A percentile compares a stretch with the other conserved stretches of the same genome.
phyloP scores from a whole-genome alignment of 306 rosid genomes.

The Chamaecrista fasciculata region DNA sequence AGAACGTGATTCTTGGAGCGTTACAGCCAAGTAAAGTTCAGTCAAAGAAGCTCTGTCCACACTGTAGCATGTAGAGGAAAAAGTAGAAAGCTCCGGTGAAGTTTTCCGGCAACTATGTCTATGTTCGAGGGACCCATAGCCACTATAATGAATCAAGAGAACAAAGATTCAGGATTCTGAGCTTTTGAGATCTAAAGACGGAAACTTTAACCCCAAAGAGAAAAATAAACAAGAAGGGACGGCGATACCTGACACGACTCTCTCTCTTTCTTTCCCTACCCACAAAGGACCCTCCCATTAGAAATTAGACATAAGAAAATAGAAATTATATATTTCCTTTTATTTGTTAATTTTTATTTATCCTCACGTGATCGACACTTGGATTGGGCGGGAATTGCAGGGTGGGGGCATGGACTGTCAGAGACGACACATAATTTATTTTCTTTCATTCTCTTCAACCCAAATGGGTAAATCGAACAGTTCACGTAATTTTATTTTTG shows the following conservation, averaged over 20 bases:
- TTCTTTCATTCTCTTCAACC: neutral
- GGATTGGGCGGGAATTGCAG: slow-evolving; percentile 4
- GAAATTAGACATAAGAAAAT: neutral
- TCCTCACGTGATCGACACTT: neutral
- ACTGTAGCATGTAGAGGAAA: neutral
- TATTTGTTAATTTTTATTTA: neutral
- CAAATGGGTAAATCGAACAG: neutral
- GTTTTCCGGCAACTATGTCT: slow-evolving; percentile 3
- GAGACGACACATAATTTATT: neutral
- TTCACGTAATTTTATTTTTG: too few species aligned
- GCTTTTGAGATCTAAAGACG: slow-evolving; percentile 37
- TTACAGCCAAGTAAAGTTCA: slow-evolving; percentile 13
- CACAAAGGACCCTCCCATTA: neutral
- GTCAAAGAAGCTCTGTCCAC: neutral
- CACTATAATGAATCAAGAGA: neutral
- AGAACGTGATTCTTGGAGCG: slow-evolving; percentile 20
- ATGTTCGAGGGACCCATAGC: neutral
- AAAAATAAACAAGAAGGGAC: slow-evolving; percentile 1
- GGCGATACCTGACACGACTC: neutral
- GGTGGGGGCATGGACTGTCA: neutral
- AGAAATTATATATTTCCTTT: too few species aligned
- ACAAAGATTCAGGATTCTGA: slow-evolving; percentile 21
- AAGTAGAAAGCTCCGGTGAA: neutral
- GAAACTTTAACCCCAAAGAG: slow-evolving; percentile 12
- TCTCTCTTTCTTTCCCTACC: neutral